Percentiles rank a stretch among this genome's conserved stretches.
These are phyloP conservation scores for Colletotrichum tamarilloi DNA, from an alignment of 2,329 filamentous ascomycete species.

Conservation along the genomic window DNA sequence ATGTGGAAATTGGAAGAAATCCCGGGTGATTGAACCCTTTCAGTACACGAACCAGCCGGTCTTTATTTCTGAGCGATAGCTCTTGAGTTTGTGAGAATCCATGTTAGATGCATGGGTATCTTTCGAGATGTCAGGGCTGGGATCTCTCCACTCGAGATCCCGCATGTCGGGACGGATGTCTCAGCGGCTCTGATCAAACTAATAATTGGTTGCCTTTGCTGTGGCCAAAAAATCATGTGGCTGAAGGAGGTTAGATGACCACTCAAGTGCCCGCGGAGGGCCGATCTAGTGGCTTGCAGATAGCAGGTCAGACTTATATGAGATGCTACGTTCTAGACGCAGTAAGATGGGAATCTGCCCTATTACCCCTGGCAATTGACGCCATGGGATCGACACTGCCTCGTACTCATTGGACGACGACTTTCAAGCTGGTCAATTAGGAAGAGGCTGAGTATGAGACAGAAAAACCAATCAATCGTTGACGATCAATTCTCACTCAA, in stretches of 20 bases:
- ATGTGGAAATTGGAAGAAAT: not conserved
- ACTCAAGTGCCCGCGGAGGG: not conserved
- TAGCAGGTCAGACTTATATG: not conserved
- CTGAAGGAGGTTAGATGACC: too few species aligned
- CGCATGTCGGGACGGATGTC: not conserved
- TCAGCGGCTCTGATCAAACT: not conserved
- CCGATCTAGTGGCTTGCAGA: not conserved
- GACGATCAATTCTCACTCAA: too few species aligned
- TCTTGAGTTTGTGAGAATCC: not conserved
- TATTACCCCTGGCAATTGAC: not conserved
- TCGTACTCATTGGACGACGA: not conserved
- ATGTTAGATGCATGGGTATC: not conserved
- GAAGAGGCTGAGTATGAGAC: not conserved
- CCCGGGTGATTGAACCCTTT: not conserved
- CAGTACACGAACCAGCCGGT: not conserved
- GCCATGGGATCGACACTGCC: not conserved
- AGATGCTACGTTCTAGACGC: not conserved
- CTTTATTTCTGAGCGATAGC: not conserved
- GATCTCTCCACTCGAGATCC: too few species aligned
- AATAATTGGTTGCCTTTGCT: not conserved
- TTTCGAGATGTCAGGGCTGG: not conserved
- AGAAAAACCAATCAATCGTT: not conserved
- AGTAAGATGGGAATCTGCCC: not conserved
- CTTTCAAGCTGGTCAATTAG: not conserved
- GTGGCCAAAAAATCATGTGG: not conserved